Percentiles rank a stretch among this genome's conserved stretches.
Evolutionary conservation across 805 yeast species (phyloP).

Genomic region (Wickerhamomyces chambardii): DNA sequence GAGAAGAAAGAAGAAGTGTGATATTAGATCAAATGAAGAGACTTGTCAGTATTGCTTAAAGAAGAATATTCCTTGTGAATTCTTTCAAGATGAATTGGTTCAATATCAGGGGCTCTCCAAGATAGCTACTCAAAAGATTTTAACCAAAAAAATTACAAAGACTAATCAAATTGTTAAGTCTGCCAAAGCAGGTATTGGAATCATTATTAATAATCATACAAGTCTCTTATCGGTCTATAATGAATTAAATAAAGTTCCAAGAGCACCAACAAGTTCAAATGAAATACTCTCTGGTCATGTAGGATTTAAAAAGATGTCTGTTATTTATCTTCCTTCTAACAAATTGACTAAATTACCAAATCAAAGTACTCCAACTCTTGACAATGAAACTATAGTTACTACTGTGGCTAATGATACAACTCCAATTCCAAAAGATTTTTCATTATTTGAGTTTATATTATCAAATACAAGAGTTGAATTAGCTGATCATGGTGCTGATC

Average conservation of each 20-base stretch:
- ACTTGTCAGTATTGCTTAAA: constrained; percentile 1
- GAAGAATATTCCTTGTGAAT: constrained; percentile 7
- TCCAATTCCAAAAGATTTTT: not conserved
- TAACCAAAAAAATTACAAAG: not conserved
- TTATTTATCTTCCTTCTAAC: not conserved
- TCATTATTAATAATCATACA: too few species aligned
- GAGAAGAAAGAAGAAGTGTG: constrained; percentile 8
- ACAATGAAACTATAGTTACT: not conserved
- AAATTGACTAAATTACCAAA: not conserved
- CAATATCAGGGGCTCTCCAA: not conserved
- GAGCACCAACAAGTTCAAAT: too few species aligned
- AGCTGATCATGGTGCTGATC: not conserved
- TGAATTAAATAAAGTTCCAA: not conserved
- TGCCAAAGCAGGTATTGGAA: too few species aligned
- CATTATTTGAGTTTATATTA: not conserved
- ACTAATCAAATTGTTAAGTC: too few species aligned
- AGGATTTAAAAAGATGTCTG: not conserved
- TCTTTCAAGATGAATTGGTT: not conserved
- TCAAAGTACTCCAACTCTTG: not conserved
- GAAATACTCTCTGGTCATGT: too few species aligned
- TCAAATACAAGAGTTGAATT: not conserved
- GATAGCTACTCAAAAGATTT: not conserved
- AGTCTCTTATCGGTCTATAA: not conserved
- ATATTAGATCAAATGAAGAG: not conserved
- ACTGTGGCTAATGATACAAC: not conserved